Conservation (phyloP, 2,329 filamentous ascomycete genomes). For the Ceratocystis destructans region DNA sequence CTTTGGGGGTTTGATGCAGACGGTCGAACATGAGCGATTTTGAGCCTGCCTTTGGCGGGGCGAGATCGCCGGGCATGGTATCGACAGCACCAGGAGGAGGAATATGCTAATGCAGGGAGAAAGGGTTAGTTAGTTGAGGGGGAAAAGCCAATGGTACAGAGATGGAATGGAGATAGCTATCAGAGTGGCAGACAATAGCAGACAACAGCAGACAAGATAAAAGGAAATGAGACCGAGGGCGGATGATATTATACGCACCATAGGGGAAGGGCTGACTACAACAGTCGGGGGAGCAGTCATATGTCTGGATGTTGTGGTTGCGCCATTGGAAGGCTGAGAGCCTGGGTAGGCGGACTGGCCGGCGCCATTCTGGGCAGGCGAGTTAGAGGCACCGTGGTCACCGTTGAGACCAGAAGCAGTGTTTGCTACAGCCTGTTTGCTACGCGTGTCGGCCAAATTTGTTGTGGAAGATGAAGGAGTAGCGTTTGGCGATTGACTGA, state of each 20-base stretch:
- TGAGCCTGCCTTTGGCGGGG: constrained; percentile 78
- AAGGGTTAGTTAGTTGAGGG: constrained; percentile 6
- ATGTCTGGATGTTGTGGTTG: constrained; percentile 49
- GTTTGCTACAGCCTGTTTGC: constrained; percentile 44
- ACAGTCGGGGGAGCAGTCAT: constrained; percentile 67
- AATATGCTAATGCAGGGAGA: constrained; percentile 49
- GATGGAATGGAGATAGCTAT: too few relatives aligned
- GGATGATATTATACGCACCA: constrained; percentile 42
- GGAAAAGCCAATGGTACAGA: not conserved
- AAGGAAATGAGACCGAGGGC: constrained; percentile 8
- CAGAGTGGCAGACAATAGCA: constrained; percentile 15
- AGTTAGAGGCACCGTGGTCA: constrained; percentile 24
- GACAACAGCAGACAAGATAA: constrained; percentile 18
- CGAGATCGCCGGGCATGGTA: constrained; percentile 95
- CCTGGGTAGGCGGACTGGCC: constrained; percentile 24
- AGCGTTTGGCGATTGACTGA: constrained; percentile 46
- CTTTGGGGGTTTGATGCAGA: constrained; percentile 85
- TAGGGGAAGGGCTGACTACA: constrained; percentile 86
- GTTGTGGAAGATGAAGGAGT: constrained; percentile 86
- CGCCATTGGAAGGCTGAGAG: constrained; percentile 31
- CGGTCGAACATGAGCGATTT: constrained; percentile 84
- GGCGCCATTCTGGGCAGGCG: constrained; percentile 28
- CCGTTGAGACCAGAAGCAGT: not conserved
- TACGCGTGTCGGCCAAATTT: constrained; percentile 70
- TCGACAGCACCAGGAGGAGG: constrained; percentile 87